Evolutionary conservation across 2,329 filamentous ascomycete species (phyloP), one percentile per base, ranked within the genome.

Genomic region (Fusarium citri): DNA sequence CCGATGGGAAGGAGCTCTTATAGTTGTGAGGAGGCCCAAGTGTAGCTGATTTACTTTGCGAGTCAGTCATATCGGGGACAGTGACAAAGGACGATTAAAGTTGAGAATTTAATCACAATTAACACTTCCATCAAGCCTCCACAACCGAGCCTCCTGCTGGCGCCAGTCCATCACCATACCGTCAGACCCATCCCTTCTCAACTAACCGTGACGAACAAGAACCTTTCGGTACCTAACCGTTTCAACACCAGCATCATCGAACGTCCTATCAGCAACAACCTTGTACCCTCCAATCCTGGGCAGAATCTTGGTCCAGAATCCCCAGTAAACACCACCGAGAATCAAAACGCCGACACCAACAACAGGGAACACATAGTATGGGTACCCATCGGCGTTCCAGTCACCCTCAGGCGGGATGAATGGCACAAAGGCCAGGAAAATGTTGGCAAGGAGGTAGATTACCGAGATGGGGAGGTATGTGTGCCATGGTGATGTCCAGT

Each of bases 331-430:
- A 0, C 63, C 83, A 3, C 87, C 87, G 0, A 87, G 75, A 0
- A 86, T 51, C 26, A 88, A 72, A 9, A 88, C 83, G 1, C 81
- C 81, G 1, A 87, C 82, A 0, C 85, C 86, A 1, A 88, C 85
- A 1, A 87, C 80, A 0, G 86, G 86, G 68, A 87, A 87, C 0
- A 87, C 78, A 60, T 85, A 89, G 78, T 88, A 88, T 3, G 85
- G 85, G 42, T 88, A 88, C 0, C 84, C 83, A 15, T 84, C 81
- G 1, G 81, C 81, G 53, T 83, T 80, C 79, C 81, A 83, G 68
- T 79, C 81, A 3, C 80, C 82, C 34, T 80, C 80, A 0, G 86
- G 87, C 3, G 87, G 86, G 46, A 89, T 83, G 57, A 89, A 88
- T 0, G 87, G 87, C 1, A 86, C 85, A 1, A 87, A 40, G 4